Percentiles rank a stretch among this genome's conserved stretches.
phyloP scores from a whole-genome alignment of 2,329 filamentous ascomycete genomes.

The Aspergillus eucalypticola region DNA sequence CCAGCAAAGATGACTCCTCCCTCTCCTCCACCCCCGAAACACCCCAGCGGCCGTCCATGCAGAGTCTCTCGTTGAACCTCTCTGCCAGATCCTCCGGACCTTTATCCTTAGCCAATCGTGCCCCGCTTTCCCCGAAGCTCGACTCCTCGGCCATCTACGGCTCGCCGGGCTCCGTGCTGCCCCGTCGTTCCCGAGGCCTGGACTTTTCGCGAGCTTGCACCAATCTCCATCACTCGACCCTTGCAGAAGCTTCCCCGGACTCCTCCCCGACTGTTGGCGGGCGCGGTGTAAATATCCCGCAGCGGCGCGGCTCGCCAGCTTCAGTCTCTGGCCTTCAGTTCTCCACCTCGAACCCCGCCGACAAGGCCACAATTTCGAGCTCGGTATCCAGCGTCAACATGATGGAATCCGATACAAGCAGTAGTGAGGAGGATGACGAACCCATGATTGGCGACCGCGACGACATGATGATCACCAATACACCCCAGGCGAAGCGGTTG shows the following conservation, averaged over 20 bases:
- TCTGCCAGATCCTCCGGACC: slow-evolving; percentile 54
- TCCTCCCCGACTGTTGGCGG: slow-evolving; percentile 83
- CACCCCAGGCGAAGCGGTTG: slow-evolving; percentile 71
- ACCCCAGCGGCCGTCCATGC: slow-evolving; percentile 67
- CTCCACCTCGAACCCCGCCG: slow-evolving; percentile 68
- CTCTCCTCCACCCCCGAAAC: slow-evolving; percentile 63
- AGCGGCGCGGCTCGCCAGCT: slow-evolving; percentile 62
- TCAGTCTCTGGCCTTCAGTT: slow-evolving; percentile 62
- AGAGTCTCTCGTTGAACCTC: slow-evolving; percentile 71
- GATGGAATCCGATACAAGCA: slow-evolving; percentile 77
- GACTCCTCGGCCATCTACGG: slow-evolving; percentile 83
- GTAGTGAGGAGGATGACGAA: slow-evolving; percentile 61
- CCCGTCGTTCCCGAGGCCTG: slow-evolving; percentile 82
- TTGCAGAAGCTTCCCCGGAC: slow-evolving; percentile 87
- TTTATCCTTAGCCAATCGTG: slow-evolving; percentile 57
- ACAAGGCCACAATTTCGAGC: slow-evolving; percentile 72
- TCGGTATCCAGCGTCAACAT: slow-evolving; percentile 79
- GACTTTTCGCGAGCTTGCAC: slow-evolving; percentile 94
- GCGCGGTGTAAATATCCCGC: slow-evolving; percentile 62
- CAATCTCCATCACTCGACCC: slow-evolving; percentile 90
- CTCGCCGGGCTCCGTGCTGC: slow-evolving; percentile 83
- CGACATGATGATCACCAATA: slow-evolving; percentile 69
- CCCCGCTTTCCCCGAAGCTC: slow-evolving; percentile 79
- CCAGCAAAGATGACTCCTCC: slow-evolving; percentile 68
- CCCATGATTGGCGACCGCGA: slow-evolving; percentile 69